Conservation (phyloP, 805 yeast genomes). For the Teunomyces pallodes region DNA sequence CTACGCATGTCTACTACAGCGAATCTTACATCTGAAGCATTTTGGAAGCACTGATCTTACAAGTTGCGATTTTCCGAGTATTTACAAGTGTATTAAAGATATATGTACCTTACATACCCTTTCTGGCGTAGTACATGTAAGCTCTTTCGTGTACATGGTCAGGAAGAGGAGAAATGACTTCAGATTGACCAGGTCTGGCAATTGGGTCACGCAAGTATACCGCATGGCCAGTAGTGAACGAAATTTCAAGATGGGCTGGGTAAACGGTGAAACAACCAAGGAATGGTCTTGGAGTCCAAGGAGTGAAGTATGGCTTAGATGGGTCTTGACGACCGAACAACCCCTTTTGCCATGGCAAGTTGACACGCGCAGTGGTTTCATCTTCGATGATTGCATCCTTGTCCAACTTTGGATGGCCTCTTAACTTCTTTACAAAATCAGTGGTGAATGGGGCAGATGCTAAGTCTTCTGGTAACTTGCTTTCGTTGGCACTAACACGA, state of each 20-base stretch:
- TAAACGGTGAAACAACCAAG: conserved; percentile 87
- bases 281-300: conserved; percentile 95
- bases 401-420: conserved; percentile 37
- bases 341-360: conserved; percentile 77
- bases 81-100: conserved; percentile 8
- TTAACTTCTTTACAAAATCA: conserved; percentile 23
- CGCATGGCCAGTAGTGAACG: conserved; percentile 91
- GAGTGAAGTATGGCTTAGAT: conserved; percentile 83
- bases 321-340: conserved; percentile 80
- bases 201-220: conserved; percentile 96
- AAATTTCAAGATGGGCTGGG: conserved; percentile 89
- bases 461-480: conserved; percentile 27
- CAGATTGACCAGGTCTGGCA: conserved; percentile 95
- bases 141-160: conserved; percentile 86
- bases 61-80: not conserved
- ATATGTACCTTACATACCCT: conserved; percentile 43
- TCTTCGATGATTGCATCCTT: conserved; percentile 49
- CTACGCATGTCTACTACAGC: too few species aligned
- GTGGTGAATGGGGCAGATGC: conserved; percentile 27
- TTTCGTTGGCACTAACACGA: conserved; percentile 26
- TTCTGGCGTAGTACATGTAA: conserved; percentile 87
- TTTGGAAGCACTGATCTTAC: too few species aligned
- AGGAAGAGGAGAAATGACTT: conserved; percentile 88
- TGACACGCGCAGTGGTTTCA: conserved; percentile 47
- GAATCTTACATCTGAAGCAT: too few species aligned